A percentile compares a stretch with the other conserved stretches of the same genome.
phyloP scores from a whole-genome alignment of 2,329 filamentous ascomycete genomes.

The Cladosporium colombiae region DNA sequence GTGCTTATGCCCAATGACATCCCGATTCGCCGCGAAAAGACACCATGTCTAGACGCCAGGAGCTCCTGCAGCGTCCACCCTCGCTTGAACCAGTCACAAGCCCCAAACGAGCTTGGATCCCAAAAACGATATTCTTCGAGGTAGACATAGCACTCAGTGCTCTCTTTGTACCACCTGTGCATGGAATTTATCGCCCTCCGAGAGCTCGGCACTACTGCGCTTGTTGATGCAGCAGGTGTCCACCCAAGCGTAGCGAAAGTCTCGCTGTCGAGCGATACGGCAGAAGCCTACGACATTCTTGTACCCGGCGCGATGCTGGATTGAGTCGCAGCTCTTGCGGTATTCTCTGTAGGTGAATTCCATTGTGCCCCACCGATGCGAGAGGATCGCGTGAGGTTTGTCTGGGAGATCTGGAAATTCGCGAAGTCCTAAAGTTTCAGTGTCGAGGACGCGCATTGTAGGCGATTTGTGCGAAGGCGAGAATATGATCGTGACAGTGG shows the following conservation, averaged over 20 bases:
- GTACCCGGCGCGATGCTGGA: conserved; percentile 11
- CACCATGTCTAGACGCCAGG: conserved; percentile 23
- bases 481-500: neutral
- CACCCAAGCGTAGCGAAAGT: conserved; percentile 9
- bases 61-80: conserved; percentile 33
- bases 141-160: conserved; percentile 2
- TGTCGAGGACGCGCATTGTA: conserved; percentile 30
- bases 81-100: conserved; percentile 27
- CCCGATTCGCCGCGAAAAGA: conserved; percentile 25
- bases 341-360: conserved; percentile 28
- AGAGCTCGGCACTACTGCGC: conserved; percentile 23
- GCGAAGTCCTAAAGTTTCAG: conserved; percentile 24
- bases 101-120: neutral
- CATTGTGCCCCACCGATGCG: conserved; percentile 28
- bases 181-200: conserved; percentile 24
- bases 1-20: conserved; percentile 30
- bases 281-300: conserved; percentile 17
- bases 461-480: neutral
- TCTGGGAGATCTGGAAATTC: conserved; percentile 24
- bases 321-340: conserved; percentile 4
- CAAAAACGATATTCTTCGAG: neutral
- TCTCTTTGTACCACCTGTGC: conserved; percentile 19
- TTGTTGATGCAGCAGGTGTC: conserved; percentile 28
- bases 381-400: conserved; percentile 29
- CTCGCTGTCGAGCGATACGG: neutral